phyloP scores from a whole-genome alignment of 305 asterid species.

The Fraxinus dipetala region DNA sequence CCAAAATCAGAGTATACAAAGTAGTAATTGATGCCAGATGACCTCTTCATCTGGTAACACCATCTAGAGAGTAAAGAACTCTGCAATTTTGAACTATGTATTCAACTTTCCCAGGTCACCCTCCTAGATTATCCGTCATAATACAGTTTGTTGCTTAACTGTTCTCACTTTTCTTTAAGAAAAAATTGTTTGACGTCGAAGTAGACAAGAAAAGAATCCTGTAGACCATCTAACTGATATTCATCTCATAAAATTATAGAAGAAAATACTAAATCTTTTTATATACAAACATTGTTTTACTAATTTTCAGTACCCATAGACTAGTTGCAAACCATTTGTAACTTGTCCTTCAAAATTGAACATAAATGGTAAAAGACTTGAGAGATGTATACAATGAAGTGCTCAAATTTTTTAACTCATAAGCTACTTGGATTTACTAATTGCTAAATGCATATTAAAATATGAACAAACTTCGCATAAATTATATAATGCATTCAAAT shows the following conservation, averaged over 20 bases:
- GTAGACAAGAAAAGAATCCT: background rate
- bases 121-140: background rate
- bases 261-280: background rate
- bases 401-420: background rate
- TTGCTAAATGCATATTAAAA: background rate
- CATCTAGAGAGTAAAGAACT: background rate
- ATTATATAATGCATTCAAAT: background rate
- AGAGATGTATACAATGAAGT: background rate
- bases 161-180: background rate
- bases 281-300: background rate
- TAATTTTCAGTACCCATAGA: background rate
- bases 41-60: background rate
- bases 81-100: background rate
- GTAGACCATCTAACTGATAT: background rate
- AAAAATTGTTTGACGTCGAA: background rate
- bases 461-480: background rate
- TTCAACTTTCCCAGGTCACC: background rate
- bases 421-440: background rate
- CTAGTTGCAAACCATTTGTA: background rate
- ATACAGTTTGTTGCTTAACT: background rate
- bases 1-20: background rate
- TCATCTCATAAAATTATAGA: background rate
- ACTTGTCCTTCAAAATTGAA: background rate
- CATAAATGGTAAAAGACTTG: background rate
- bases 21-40: background rate